Evolutionary conservation across 352 stramenopile species (phyloP).

Genomic region (Phytophthora colocasiae): DNA sequence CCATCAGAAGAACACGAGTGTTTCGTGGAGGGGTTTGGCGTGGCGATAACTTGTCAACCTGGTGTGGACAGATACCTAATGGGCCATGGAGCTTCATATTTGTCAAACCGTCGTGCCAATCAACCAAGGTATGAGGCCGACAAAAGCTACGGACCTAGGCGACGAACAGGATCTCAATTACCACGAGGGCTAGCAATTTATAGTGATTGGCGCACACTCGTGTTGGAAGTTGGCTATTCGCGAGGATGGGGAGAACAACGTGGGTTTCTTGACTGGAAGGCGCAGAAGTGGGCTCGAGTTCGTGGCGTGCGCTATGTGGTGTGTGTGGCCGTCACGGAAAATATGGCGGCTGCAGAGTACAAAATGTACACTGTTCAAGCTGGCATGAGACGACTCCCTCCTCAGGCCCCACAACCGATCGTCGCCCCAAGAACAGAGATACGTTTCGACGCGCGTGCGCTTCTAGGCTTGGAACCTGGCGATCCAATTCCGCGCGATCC

Average conservation of each 20-base stretch:
- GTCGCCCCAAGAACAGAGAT: background rate
- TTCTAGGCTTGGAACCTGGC: slow-evolving; percentile 1
- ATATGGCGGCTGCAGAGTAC: background rate
- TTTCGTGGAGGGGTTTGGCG: background rate
- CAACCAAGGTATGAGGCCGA: slow-evolving; percentile 4
- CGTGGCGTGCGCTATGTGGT: slow-evolving; percentile 5
- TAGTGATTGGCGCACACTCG: slow-evolving; percentile 2
- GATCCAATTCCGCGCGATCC: background rate
- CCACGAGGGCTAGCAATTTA: background rate
- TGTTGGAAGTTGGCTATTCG: slow-evolving; percentile 2
- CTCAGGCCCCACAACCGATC: background rate
- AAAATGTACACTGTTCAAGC: slow-evolving; percentile 4
- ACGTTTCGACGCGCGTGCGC: background rate
- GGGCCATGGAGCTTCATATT: background rate
- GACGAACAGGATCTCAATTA: background rate
- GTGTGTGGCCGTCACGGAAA: background rate
- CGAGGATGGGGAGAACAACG: background rate
- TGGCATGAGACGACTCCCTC: too few relatives aligned
- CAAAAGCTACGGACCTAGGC: background rate
- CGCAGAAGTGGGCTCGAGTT: slow-evolving; percentile 1
- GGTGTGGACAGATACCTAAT: background rate
- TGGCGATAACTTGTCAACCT: too few relatives aligned
- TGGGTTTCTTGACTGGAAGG: slow-evolving; percentile 12
- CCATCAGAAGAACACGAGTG: background rate
- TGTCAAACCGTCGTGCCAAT: background rate